Evolutionary conservation across 2,329 filamentous ascomycete species (phyloP), one percentile per base, ranked within the genome.

Genomic region (Emmonsiellopsis sp.): DNA sequence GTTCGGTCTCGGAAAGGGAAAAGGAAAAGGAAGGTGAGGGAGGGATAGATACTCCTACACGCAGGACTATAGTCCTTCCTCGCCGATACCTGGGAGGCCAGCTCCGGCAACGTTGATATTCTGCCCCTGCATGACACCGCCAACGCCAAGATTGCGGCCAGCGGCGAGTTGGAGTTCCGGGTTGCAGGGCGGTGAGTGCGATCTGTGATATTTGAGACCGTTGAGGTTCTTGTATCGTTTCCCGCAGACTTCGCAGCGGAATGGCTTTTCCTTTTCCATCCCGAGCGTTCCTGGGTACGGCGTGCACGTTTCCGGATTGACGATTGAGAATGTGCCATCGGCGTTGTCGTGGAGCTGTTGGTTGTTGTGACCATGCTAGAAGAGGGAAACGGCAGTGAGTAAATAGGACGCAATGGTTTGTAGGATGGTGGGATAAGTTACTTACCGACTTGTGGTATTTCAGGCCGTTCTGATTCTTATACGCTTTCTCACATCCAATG

Each of bases 221-320:
- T 98, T 98, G 57, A 98, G 73, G 67, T 98, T 98, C 83, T 98
- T 98, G 76, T 98, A 98, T 51, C 93, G 87, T 77, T 98, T 98
- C 64, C 92, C 91, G 67, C 93, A 98, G 9, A 90, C 86, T 60
- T 97, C 91, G 70, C 93, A 98, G 66, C 91, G 91, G 70, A 97
- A 97, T 2, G 93, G 93, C 76, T 98, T 98, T 76, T 97, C 92
- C 70, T 97, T 98, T 74, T 98, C 93, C 93, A 98, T 98, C n/a
- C 93, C 93, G 37, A 95, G 77, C 1, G 93, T 97, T 34, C 93
- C 93, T 0, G 93, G 93, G 60, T 97, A 98, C 0, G 93, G 93
- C 1, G 89, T 82, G 31, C 88, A 93, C 0, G 93, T 97, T 66
- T 95, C 88, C 0, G 93, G 93, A 63, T 98, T 95, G 50, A 98